Evolutionary conservation across 2,329 filamentous ascomycete genomes (phyloP).

Genomic region (Neonectria coccinea): DNA sequence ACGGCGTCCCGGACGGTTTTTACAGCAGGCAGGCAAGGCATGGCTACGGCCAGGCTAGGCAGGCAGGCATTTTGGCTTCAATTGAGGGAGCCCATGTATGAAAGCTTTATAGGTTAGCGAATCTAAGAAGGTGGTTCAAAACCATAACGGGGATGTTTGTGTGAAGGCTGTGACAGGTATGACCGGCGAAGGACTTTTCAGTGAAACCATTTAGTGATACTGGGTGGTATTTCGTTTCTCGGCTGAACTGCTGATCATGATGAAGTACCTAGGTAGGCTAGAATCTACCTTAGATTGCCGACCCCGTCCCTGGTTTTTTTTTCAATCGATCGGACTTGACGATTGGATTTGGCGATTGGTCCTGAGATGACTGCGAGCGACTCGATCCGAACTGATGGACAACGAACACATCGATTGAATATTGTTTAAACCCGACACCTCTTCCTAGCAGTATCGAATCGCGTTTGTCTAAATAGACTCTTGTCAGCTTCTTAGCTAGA

Average conservation of each 20-base stretch:
- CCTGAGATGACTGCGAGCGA: background rate
- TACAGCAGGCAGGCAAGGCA: slow-evolving; percentile 39
- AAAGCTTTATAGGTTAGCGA: slow-evolving; percentile 39
- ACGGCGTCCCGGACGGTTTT: slow-evolving; percentile 45
- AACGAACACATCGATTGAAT: no score
- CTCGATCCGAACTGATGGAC: no score
- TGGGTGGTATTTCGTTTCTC: background rate
- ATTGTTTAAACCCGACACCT: no score
- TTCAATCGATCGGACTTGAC: background rate
- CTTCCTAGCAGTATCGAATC: no score
- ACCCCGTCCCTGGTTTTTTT: background rate
- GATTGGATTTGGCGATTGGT: background rate
- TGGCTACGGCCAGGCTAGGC: slow-evolving; percentile 31
- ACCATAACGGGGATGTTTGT: slow-evolving; percentile 18
- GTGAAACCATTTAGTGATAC: background rate
- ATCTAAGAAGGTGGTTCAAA: slow-evolving; percentile 35
- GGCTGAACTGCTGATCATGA: background rate
- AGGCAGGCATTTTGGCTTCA: slow-evolving; percentile 32
- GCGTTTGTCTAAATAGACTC: no score
- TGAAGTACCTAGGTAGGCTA: background rate
- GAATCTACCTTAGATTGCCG: background rate
- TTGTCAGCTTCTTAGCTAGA: no score
- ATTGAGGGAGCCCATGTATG: slow-evolving; percentile 31
- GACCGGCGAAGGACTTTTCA: background rate
- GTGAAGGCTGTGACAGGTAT: background rate